Base-by-base conservation (phyloP, 108 stramenopile genomes). In the Cyclotella sp. region DNA sequence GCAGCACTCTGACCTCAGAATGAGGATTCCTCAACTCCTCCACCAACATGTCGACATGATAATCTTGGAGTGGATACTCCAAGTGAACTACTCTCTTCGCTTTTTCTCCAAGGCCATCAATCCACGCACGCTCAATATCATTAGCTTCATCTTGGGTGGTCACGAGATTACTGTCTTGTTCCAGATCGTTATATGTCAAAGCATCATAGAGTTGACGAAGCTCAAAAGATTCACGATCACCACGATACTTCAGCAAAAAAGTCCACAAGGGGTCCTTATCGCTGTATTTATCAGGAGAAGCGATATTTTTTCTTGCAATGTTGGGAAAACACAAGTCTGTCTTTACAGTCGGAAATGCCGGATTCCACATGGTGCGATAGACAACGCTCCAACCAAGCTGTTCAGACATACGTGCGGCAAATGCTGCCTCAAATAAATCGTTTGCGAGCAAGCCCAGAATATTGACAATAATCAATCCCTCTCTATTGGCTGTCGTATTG, bases 381-480 rank as follows among this genome's bases (percentile, higher is more conserved):
- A 68, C 68, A 9, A 68, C 68, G 0, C 22, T 14, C 68, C 68
- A 68, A 19, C 68, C 68, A 1, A 68, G 51, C 39, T 68, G 49
- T 54, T 52, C 68, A 15, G 34, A 13, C 68, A 68, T n/a, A 7
- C 49, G 52, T 40, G 49, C 52, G 12, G 52, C 68, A 53, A 68
- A 68, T 52, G 68, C 68, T 39, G 68, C 68, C 28, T 68, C 68
- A 54, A 68, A 68, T 51, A 68, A 53, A 54, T 68, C 68, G 52
- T 68, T 68, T 19, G 68, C 68, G 7, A 68, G 21, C 39, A 68
- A 42, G 7, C 68, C 68, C 52, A 68, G 34, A 0, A 68, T 53
- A 22, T 68, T 68, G 7, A 68, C 68, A 18, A 68, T 24, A 27
- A 68, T 68, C 34, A 68, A 54, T 15, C 68, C 68, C 27, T 27